These are phyloP conservation scores for Termitomyces sp. DNA, from an alignment of 1,284 basidiomycete genomes.

Conservation along the genomic window DNA sequence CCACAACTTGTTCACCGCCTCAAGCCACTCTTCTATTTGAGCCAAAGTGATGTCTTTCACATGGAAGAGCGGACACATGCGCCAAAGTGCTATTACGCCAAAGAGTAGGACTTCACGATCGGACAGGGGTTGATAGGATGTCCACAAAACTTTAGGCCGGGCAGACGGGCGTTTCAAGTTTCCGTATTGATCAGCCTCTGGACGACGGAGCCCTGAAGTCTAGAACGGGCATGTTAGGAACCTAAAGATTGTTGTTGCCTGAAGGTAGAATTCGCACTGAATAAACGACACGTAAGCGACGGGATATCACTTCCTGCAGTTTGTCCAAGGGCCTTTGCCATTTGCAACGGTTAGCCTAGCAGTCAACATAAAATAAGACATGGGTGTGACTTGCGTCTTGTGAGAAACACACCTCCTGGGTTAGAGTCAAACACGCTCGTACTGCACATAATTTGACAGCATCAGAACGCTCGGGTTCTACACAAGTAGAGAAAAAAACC, in stretches of 20 bases:
- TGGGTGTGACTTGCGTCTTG: slow-evolving; percentile 19
- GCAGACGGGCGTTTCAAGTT: slow-evolving; percentile 47
- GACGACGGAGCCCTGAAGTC: slow-evolving; percentile 42
- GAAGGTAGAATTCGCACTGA: slow-evolving; percentile 32
- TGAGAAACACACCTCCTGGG: slow-evolving; percentile 31
- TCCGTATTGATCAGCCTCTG: slow-evolving; percentile 56
- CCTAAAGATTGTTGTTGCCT: background rate
- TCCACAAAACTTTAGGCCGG: slow-evolving; percentile 57
- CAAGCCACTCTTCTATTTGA: slow-evolving; percentile 42
- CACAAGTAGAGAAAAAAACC: slow-evolving; percentile 54
- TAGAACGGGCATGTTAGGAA: slow-evolving; percentile 22
- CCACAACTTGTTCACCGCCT: slow-evolving; percentile 48
- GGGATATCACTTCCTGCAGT: slow-evolving; percentile 39
- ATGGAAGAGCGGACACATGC: slow-evolving; percentile 51
- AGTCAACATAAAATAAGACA: slow-evolving; percentile 7
- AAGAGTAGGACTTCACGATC: slow-evolving; percentile 66
- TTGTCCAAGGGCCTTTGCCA: slow-evolving; percentile 52
- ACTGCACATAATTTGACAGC: slow-evolving; percentile 77
- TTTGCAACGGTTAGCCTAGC: slow-evolving; percentile 47
- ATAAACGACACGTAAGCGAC: slow-evolving; percentile 52
- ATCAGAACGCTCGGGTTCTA: slow-evolving; percentile 74
- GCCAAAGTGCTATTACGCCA: slow-evolving; percentile 61
- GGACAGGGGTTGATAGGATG: slow-evolving; percentile 48
- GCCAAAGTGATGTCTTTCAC: slow-evolving; percentile 26
- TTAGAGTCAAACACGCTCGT: slow-evolving; percentile 57